Evolutionary conservation across 305 asterid genomes (phyloP), one percentile per base, ranked within the genome.

Genomic region (Euphrasia arctica): DNA sequence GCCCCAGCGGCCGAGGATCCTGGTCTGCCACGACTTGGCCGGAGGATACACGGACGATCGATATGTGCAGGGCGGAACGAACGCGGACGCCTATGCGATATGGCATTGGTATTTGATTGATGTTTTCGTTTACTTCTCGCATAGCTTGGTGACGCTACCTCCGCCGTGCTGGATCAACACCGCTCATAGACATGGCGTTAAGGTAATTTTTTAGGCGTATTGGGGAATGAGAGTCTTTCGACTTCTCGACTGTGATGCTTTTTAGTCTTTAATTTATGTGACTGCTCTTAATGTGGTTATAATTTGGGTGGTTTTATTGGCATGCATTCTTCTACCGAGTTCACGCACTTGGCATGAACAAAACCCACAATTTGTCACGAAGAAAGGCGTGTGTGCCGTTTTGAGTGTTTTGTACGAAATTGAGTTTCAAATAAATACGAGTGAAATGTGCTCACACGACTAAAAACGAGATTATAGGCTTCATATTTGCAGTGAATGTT

Each of bases 51-150:
- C 69, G 25, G 97, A 93, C 64, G 98, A 93, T 72, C 80, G 60
- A 73, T 82, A 82, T 72, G 81, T 90, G 28, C 98, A 90, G 75
- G 97, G 98, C 1, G 97, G 98, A 45, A 63, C 15, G 11, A 88
- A 90, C 50, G 76, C 82, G 9, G 89, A 66, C 13, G 96, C 97
- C 8, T 93, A 84, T 66, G 81, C 86, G 57, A 84, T 93, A 65
- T 88, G 95, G 96, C 99, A 93, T 74, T 93, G 99, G 99, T 80
- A 83, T 80, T 82, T 93, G 84, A 88, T 90, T 39, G 97, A 93
- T 78, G 88, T 90, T 45, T 93, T 93, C 43, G 95, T 88, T 14
- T 93, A 93, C 66, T 93, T 93, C 71, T 86, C 97, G 45, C 99
- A 90, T 73, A 65, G 45, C 60, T 70, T 93, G 83, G 97, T 93